Base-by-base conservation (phyloP, 2,329 filamentous ascomycete species). In the Whalleya microplaca region DNA sequence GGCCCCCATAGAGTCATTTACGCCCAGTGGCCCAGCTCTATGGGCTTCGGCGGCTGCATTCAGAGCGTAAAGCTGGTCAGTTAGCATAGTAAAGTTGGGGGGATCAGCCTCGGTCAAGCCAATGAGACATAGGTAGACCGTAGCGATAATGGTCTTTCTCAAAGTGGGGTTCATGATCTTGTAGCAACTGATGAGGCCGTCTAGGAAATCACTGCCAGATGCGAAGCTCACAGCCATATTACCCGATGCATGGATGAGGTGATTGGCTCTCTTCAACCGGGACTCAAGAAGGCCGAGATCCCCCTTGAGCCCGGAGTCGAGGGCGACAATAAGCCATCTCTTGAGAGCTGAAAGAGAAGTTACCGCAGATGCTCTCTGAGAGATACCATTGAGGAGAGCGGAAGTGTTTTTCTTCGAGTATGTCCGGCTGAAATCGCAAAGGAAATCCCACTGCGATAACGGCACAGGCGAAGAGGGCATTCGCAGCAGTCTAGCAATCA, bases 141-240 rank as follows among this genome's bases (percentile, higher is more conserved):
- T 88, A 1, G 89, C 85, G 45, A 93, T 80, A 27, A 96, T 82
- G 16, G 83, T 81, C 61, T 84, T 89, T 56, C 87, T 84, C 43
- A 92, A 66, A 0, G 81, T 80, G 18, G 83, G 81, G 54, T 87
- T 84, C 72, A 84, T 86, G 55, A 87, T 81, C 47, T 78, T 80
- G 72, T 88, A 93, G 59, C 86, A 86, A 48, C 77, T 76, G 40
- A 85, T 78, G 12, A 96, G 79, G 0, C 89, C 85, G 70, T 97
- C 94, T 19, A 96, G 74, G 65, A 95, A 94, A 73, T 97, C 94
- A 48, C 90, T 92, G 1, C 94, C 94, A 0, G 89, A 89, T 64
- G 96, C 83, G 66, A 96, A 87, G 64, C 90, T 78, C 1, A 77
- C 75, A 19, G 82, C 83, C 0, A 79, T 76, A 19, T 80, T 76